A percentile compares a stretch with the other conserved stretches of the same genome.
These are phyloP conservation scores for Boechera retrofracta DNA, from an alignment of 345 rosid genomes.

Conservation along the genomic window DNA sequence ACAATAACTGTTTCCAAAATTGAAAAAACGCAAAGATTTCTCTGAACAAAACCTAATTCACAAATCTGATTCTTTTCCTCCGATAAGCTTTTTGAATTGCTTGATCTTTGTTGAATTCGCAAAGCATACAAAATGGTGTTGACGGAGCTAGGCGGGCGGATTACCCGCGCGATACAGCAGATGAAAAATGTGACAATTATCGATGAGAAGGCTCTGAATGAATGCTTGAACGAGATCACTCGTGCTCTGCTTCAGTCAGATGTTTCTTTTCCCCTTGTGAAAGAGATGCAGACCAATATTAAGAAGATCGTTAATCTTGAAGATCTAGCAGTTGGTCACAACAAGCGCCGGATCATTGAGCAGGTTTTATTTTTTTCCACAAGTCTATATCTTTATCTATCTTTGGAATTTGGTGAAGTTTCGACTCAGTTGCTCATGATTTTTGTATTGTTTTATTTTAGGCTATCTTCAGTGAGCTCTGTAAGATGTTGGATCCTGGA, in stretches of 20 bases:
- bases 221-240: constrained; percentile 91
- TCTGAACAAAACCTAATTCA: constrained; percentile 31
- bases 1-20: too few relatives aligned
- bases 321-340: constrained; percentile 96
- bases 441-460: constrained; percentile 25
- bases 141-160: constrained; percentile 86
- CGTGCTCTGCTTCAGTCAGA: constrained; percentile 89
- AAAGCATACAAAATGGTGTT: constrained; percentile 74
- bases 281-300: constrained; percentile 84
- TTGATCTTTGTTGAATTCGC: constrained; percentile 9
- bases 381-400: background rate
- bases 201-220: constrained; percentile 83
- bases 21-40: background rate
- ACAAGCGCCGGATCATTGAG: constrained; percentile 73
- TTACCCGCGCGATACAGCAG: constrained; percentile 93
- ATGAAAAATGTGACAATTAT: constrained; percentile 96
- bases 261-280: constrained; percentile 91
- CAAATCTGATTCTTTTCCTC: background rate
- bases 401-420: background rate
- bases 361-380: constrained; percentile 49
- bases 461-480: constrained; percentile 91
- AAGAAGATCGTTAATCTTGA: constrained; percentile 92
- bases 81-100: background rate
- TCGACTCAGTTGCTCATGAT: background rate
- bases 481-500: constrained; percentile 90